A percentile compares a stretch with the other conserved stretches of the same genome.
These are phyloP conservation scores for Lentinula edodes DNA, from an alignment of 768 basidiomycete species.

Conservation along the genomic window DNA sequence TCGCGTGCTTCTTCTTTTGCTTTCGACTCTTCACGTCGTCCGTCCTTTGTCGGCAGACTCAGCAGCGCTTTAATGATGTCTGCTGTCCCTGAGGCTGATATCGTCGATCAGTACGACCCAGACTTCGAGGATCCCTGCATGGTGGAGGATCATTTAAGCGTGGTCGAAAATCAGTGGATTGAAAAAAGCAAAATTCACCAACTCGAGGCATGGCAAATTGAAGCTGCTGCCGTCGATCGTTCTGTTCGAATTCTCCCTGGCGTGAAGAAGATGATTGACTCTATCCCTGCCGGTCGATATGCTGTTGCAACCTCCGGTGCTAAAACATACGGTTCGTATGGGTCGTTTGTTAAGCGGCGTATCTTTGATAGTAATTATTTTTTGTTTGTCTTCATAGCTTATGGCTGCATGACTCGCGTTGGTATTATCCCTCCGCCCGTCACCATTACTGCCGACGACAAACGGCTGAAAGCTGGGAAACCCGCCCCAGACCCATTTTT, in stretches of 20 bases:
- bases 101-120: conserved; percentile 14
- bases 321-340: conserved; percentile 53
- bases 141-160: conserved; percentile 30
- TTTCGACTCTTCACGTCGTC: conserved; percentile 30
- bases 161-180: background rate
- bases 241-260: conserved; percentile 70
- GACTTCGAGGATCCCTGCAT: conserved; percentile 22
- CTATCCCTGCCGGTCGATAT: conserved; percentile 60
- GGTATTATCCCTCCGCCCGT: conserved; percentile 62
- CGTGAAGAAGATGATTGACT: conserved; percentile 57
- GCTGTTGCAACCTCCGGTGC: conserved; percentile 74
- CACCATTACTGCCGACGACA: conserved; percentile 74
- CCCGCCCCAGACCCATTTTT: conserved; percentile 62
- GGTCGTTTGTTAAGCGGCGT: background rate
- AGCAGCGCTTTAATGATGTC: conserved; percentile 33
- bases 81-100: conserved; percentile 23
- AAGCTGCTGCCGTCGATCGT: conserved; percentile 52
- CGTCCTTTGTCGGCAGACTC: conserved; percentile 40
- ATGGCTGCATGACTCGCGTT: conserved; percentile 67
- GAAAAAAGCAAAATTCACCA: conserved; percentile 25
- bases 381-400: conserved; percentile 26
- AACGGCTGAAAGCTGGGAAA: conserved; percentile 62
- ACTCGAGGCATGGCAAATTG: conserved; percentile 48
- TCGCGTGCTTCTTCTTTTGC: conserved; percentile 40
- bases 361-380: background rate